Conservation (phyloP, 257 asterid genomes). For the Solanum sejunctum region DNA sequence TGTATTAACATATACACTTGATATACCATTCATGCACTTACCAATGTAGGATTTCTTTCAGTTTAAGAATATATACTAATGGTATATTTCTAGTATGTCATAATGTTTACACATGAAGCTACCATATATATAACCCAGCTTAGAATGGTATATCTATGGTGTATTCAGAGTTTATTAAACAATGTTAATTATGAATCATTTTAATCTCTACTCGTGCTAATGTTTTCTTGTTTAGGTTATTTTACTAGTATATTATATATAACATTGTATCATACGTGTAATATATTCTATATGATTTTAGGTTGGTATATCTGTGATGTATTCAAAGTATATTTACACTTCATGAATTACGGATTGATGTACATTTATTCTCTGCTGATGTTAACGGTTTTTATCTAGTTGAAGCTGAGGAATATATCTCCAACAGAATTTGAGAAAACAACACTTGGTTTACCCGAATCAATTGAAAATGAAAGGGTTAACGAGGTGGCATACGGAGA, state of each 20-base stretch:
- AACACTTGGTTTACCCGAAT: neutral
- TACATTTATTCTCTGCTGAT: neutral
- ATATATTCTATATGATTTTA: neutral
- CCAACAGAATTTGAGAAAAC: neutral
- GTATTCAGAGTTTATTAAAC: neutral
- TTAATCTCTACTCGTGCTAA: neutral
- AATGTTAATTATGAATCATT: neutral
- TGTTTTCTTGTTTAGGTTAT: neutral
- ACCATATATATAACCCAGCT: neutral
- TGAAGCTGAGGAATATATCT: neutral
- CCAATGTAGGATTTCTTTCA: neutral
- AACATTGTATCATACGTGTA: neutral
- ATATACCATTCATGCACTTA: neutral
- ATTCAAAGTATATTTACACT: neutral
- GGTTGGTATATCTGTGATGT: neutral
- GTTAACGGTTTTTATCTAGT: neutral
- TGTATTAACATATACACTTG: neutral
- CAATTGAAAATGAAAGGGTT: neutral
- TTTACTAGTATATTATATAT: neutral
- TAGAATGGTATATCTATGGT: neutral
- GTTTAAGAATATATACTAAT: neutral
- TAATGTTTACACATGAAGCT: neutral
- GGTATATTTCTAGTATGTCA: neutral
- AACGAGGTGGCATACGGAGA: neutral
- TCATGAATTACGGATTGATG: neutral